phyloP scores from a whole-genome alignment of 805 yeast species.

The Barnettozyma pratensis region DNA sequence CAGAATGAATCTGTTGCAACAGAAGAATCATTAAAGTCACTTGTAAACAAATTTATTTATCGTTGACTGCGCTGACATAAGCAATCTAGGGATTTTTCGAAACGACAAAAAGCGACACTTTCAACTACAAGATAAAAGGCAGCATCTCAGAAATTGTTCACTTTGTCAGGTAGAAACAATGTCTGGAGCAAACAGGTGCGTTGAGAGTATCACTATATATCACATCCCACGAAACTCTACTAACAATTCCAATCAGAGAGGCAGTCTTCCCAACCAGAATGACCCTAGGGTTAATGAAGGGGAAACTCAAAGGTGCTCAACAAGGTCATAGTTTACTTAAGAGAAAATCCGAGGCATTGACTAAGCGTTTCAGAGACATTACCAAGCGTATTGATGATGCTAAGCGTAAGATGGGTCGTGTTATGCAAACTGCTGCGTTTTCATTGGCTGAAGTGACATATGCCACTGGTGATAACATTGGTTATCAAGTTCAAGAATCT shows the following conservation, averaged over 20 bases:
- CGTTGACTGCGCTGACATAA: not conserved
- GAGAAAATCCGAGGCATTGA: conserved; percentile 94
- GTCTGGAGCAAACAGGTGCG: conserved; percentile 23
- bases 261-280: conserved; percentile 97
- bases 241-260: conserved; percentile 49
- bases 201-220: not conserved
- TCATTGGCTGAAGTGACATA: conserved; percentile 95
- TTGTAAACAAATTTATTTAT: not conserved
- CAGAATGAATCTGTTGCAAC: not conserved
- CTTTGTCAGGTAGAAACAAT: conserved; percentile 2
- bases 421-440: conserved; percentile 97
- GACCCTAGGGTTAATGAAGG: conserved; percentile 94
- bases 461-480: conserved; percentile 95
- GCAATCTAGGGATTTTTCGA: not conserved
- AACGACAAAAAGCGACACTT: conserved; percentile 1
- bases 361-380: conserved; percentile 93
- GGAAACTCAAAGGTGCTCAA: conserved; percentile 93
- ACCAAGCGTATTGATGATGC: conserved; percentile 84
- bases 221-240: not conserved
- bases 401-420: conserved; percentile 95
- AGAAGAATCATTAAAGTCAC: not conserved
- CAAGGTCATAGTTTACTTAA: conserved; percentile 92
- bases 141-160: not conserved
- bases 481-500: conserved; percentile 92
- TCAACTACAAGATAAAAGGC: not conserved